Evolutionary conservation across 2,329 filamentous ascomycete genomes (phyloP), one percentile per base, ranked within the genome.

Genomic region (Xylariaceae sp.): DNA sequence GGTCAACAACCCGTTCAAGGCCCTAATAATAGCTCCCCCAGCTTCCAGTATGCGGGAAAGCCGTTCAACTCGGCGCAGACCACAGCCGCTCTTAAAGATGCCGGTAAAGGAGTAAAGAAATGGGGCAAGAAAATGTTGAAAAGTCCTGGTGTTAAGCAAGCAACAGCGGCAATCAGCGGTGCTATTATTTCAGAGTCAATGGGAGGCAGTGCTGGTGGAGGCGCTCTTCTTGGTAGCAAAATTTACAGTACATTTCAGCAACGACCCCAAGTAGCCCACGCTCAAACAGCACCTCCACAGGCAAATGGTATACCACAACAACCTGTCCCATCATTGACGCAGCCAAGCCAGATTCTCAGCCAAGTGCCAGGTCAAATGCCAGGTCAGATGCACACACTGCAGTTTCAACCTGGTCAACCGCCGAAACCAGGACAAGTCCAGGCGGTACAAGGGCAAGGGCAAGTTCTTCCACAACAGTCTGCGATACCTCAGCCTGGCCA

Each of bases 101-200:
- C 59, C 48, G 62, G 63, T 2, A 66, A 64, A 42, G 61, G 61
- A 7, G 51, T 67, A 53, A 67, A 66, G 58, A 66, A 67, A 55
- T 67, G 62, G 63, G 63, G 60, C 3, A 66, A 63, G 51, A 66
- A 66, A 44, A 58, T 63, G 18, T 63, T 57, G 56, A 54, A 63
- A 28, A 66, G 58, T 42, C 58, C 61, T 11, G 50, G 56, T 1
- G 5, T 66, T 13, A 63, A 65, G 40, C 65, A 67, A 45, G 59
- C 60, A 2, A 58, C 60, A 6, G 59, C 53, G 16, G 60, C 50
- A 6, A 31, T 65, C 18, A 53, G 58, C 1, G 63, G 63, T 14
- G 65, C 62, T 16, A 33, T 65, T 33, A 54, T 58, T 43, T 54
- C 56, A 34, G 56, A 56, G 39, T 52, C 54, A n/a, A 28, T 58